Percentiles rank a stretch among this genome's conserved stretches.
Evolutionary conservation across 2,329 filamentous ascomycete genomes (phyloP).

Genomic region (Talaromyces sp.): DNA sequence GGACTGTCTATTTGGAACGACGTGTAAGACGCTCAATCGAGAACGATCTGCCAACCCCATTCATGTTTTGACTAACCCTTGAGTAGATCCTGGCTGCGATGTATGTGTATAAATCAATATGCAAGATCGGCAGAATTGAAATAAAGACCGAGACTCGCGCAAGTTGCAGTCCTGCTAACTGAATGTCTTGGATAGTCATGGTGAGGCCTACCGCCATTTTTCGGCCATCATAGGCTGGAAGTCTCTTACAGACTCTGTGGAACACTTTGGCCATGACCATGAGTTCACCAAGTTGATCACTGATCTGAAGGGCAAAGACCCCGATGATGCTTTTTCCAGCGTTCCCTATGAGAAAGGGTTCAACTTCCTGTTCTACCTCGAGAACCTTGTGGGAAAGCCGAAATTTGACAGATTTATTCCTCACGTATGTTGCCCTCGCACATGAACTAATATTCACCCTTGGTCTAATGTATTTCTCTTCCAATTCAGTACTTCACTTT

Average conservation of each 20-base stretch:
- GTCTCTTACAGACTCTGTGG: slow-evolving; percentile 76
- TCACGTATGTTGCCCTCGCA: slow-evolving; percentile 51
- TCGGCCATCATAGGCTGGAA: slow-evolving; percentile 97
- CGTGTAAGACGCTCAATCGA: slow-evolving; percentile 49
- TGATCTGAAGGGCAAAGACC: slow-evolving; percentile 85
- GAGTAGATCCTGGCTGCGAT: slow-evolving; percentile 44
- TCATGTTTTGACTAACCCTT: slow-evolving; percentile 19
- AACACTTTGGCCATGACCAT: slow-evolving; percentile 77
- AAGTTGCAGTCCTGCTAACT: slow-evolving; percentile 1
- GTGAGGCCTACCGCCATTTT: slow-evolving; percentile 85
- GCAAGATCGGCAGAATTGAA: neutral
- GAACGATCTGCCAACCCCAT: neutral
- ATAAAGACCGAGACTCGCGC: neutral
- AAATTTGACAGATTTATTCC: slow-evolving; percentile 95
- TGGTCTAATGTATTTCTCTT: neutral
- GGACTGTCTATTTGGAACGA: slow-evolving; percentile 93
- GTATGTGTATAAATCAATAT: slow-evolving; percentile 27
- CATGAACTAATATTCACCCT: neutral
- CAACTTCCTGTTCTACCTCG: slow-evolving; percentile 88
- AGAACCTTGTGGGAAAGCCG: slow-evolving; percentile 79
- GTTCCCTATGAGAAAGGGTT: slow-evolving; percentile 97
- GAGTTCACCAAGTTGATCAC: slow-evolving; percentile 91
- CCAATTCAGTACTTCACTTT: slow-evolving; percentile 71
- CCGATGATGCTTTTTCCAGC: slow-evolving; percentile 91
- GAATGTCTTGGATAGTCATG: slow-evolving; percentile 60